Evolutionary conservation across 2,329 filamentous ascomycete genomes (phyloP).

Genomic region (Dactylonectria estremocensis): DNA sequence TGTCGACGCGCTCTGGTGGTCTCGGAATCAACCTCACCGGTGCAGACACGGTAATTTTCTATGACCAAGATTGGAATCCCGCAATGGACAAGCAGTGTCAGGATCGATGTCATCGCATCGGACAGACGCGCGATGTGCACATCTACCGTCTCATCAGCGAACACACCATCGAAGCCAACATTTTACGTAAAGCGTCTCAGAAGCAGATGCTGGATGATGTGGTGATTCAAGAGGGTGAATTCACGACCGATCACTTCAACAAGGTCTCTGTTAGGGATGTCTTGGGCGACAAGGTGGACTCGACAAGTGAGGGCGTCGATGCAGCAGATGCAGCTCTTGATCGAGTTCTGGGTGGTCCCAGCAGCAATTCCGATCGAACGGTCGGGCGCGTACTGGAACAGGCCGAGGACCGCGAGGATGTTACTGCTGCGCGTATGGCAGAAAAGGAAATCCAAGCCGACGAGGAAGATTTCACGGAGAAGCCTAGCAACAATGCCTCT

Average conservation of each 20-base stretch:
- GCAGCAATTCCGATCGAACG: slow-evolving; percentile 72
- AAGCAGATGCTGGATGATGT: slow-evolving; percentile 98
- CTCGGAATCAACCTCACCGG: slow-evolving; percentile 97
- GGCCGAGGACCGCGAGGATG: slow-evolving; percentile 94
- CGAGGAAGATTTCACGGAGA: slow-evolving; percentile 86
- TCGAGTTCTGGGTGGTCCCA: slow-evolving; percentile 80
- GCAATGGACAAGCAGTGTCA: slow-evolving; percentile 99
- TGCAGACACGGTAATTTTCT: slow-evolving; percentile 98
- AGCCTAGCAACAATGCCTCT: slow-evolving; percentile 62
- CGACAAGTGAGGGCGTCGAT: slow-evolving; percentile 67
- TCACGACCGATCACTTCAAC: slow-evolving; percentile 97
- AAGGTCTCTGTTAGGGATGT: slow-evolving; percentile 82
- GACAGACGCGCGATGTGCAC: slow-evolving; percentile 96
- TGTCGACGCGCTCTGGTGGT: slow-evolving; percentile 94
- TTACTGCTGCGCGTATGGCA: slow-evolving; percentile 87
- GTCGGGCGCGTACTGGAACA: slow-evolving; percentile 85
- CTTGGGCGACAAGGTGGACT: slow-evolving; percentile 72
- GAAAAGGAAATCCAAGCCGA: slow-evolving; percentile 92
- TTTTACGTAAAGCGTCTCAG: slow-evolving; percentile 94
- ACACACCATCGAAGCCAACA: slow-evolving; percentile 98
- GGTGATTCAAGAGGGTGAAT: slow-evolving; percentile 97
- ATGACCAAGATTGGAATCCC: slow-evolving; percentile 99
- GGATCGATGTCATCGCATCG: slow-evolving; percentile 96
- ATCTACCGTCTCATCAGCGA: slow-evolving; percentile 96
- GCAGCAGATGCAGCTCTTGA: slow-evolving; percentile 89